Percentiles rank a stretch among this genome's conserved stretches.
Conservation (phyloP, 495 filamentous ascomycete species). For the Podospora pseudopauciseta region DNA sequence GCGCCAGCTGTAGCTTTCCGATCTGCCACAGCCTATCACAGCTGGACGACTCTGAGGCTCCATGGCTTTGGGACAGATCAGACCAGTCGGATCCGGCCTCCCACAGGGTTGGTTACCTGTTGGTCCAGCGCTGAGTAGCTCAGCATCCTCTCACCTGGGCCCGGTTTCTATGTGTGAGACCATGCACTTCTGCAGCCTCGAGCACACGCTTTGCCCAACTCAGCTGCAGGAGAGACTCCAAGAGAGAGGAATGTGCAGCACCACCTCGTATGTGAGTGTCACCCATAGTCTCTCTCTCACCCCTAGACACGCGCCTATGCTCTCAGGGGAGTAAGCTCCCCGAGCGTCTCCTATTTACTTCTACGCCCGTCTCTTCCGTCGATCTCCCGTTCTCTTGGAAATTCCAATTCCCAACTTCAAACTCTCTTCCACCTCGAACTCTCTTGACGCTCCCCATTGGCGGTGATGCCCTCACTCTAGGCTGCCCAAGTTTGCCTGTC, state of each 20-base stretch:
- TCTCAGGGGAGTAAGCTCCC: conserved; percentile 12
- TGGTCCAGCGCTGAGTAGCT: neutral
- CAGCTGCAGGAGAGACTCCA: conserved; percentile 13
- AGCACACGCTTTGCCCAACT: conserved; percentile 24
- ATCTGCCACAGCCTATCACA: conserved; percentile 19
- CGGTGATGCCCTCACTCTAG: neutral
- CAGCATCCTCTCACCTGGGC: neutral
- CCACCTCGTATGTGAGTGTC: conserved; percentile 6
- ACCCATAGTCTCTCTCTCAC: neutral
- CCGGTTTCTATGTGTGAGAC: conserved; percentile 20
- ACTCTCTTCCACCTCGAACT: neutral
- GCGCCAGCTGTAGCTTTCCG: conserved; percentile 19
- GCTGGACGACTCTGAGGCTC: conserved; percentile 21
- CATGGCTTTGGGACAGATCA: conserved; percentile 13
- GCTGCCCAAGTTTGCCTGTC: neutral
- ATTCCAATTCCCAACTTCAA: neutral
- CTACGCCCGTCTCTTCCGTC: conserved; percentile 10
- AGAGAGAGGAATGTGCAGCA: conserved; percentile 7
- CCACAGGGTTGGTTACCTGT: neutral
- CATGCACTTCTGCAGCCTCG: conserved; percentile 26
- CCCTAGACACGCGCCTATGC: neutral
- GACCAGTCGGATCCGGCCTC: conserved; percentile 7
- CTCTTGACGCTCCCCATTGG: neutral
- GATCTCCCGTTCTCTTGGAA: conserved; percentile 3
- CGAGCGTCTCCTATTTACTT: conserved; percentile 17